phyloP scores from a whole-genome alignment of 164 flowering plant genomes.

The Buxus sempervirens region DNA sequence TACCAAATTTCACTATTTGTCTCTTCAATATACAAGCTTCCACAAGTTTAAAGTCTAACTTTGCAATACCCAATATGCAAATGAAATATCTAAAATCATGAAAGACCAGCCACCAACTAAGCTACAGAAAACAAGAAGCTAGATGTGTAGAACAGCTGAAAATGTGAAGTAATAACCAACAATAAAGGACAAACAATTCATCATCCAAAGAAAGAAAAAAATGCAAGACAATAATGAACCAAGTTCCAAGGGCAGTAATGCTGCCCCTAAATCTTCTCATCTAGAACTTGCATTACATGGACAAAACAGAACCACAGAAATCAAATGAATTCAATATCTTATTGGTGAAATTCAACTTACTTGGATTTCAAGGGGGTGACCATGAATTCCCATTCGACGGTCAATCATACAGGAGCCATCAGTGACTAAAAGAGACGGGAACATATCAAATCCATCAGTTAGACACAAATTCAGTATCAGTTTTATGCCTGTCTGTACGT shows the following conservation, averaged over 20 bases:
- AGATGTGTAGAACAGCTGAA: background rate
- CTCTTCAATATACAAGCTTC: too few species aligned
- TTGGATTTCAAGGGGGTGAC: conserved; percentile 95
- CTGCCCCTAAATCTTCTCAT: too few species aligned
- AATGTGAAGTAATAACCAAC: background rate
- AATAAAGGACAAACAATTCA: background rate
- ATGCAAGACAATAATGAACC: too few species aligned
- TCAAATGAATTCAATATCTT: background rate
- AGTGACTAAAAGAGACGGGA: conserved; percentile 81
- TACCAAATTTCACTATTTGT: too few species aligned
- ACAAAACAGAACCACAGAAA: too few species aligned
- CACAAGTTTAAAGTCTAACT: too few species aligned
- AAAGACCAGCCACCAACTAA: too few species aligned
- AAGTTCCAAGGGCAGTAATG: too few species aligned
- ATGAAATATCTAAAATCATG: too few species aligned
- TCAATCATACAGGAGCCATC: conserved; percentile 99
- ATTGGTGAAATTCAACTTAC: conserved; percentile 25
- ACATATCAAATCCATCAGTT: conserved; percentile 94
- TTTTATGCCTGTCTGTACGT: conserved; percentile 85
- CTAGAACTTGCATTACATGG: background rate
- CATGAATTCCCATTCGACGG: conserved; percentile 92
- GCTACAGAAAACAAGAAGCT: background rate
- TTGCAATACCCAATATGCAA: too few species aligned
- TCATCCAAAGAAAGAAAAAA: too few species aligned
- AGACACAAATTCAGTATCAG: conserved; percentile 73